phyloP scores from a whole-genome alignment of 225 moss, liverwort and hornwort species.

The Polytrichum commune region DNA sequence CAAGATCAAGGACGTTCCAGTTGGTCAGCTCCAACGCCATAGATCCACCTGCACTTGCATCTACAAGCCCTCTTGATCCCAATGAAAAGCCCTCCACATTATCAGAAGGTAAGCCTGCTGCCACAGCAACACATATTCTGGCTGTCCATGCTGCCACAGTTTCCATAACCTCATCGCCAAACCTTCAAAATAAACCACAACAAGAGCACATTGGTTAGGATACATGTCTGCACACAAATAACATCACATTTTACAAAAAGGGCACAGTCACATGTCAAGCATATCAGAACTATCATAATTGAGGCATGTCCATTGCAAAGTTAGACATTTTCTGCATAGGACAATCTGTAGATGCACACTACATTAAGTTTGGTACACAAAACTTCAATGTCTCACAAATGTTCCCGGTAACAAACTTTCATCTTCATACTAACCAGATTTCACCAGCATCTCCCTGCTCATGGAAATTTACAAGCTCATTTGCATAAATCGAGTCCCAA shows the following conservation, averaged over 20 bases:
- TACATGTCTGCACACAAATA: too few relatives aligned
- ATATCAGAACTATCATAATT: too few relatives aligned
- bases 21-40: conserved; percentile 46
- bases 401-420: not conserved
- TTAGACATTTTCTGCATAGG: too few relatives aligned
- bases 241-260: too few relatives aligned
- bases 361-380: too few relatives aligned
- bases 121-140: conserved; percentile 71
- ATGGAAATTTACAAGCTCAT: conserved; percentile 85
- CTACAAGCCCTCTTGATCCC: conserved; percentile 39
- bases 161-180: conserved; percentile 94
- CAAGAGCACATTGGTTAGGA: too few relatives aligned
- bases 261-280: too few relatives aligned
- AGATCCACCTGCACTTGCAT: conserved; percentile 43
- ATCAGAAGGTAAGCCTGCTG: conserved; percentile 55
- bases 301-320: too few relatives aligned
- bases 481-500: conserved; percentile 91
- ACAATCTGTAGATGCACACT: too few relatives aligned
- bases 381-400: not conserved
- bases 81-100: conserved; percentile 30
- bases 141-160: conserved; percentile 88
- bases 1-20: conserved; percentile 90
- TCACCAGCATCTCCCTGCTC: conserved; percentile 91
- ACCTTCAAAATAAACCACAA: conserved; percentile 41
- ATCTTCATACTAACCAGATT: conserved; percentile 62